These are phyloP conservation scores for Hemisphaericaspora lyxosophila DNA, from an alignment of 1,139 yeast genomes.

Conservation along the genomic window DNA sequence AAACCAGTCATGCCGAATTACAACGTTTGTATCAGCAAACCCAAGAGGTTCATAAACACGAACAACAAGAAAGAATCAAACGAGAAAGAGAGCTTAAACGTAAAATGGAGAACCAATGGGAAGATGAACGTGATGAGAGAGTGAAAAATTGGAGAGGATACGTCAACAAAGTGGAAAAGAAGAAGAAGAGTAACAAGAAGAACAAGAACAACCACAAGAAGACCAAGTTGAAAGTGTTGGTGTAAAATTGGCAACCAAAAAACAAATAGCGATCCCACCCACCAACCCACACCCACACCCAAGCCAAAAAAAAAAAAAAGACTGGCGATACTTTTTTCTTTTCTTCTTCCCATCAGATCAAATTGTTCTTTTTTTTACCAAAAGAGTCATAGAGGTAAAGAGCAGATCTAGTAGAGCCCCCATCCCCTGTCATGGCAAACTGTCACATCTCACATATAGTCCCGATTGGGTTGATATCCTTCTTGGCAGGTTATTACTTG, in stretches of 20 bases:
- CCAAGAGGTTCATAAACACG: constrained; percentile 27
- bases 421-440: not conserved
- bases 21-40: constrained; percentile 35
- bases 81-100: constrained; percentile 39
- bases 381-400: no score
- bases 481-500: constrained; percentile 27
- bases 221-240: constrained; percentile 31
- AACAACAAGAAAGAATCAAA: constrained; percentile 33
- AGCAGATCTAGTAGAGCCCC: no score
- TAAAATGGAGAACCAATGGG: constrained; percentile 57
- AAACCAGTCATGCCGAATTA: constrained; percentile 29
- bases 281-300: no score
- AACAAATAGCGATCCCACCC: no score
- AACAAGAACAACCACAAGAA: constrained; percentile 22
- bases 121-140: constrained; percentile 56
- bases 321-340: no score
- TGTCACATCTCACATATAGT: constrained; percentile 12
- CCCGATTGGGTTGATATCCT: constrained; percentile 24
- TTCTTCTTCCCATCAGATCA: no score
- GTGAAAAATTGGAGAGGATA: constrained; percentile 64
- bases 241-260: constrained; percentile 21
- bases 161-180: constrained; percentile 42
- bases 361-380: no score
- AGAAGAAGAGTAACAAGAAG: constrained; percentile 41
- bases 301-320: no score